These are phyloP conservation scores for Phytophthora aleatoria DNA, from an alignment of 352 stramenopile species.

Conservation along the genomic window DNA sequence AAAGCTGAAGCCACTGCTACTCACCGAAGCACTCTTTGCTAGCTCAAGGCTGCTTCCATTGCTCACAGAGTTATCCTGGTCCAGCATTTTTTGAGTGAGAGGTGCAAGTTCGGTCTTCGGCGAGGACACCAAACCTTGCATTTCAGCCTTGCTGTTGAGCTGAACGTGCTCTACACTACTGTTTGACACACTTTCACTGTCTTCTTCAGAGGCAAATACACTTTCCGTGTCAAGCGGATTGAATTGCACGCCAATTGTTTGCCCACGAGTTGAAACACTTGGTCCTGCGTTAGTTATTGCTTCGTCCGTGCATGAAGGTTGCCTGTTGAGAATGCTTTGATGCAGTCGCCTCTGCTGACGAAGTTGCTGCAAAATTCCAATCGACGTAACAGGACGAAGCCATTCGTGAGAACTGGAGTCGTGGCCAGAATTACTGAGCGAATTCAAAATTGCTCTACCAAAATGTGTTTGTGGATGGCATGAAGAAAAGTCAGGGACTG, in stretches of 20 bases:
- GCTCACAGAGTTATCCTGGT: constrained; percentile 4
- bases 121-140: not conserved
- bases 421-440: constrained; percentile 1
- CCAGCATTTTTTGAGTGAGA: constrained; percentile 15
- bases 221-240: constrained; percentile 1
- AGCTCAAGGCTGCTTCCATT: constrained; percentile 12
- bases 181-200: constrained; percentile 8
- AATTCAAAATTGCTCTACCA: constrained; percentile 12
- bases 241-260: not conserved
- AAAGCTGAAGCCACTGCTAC: constrained; percentile 19
- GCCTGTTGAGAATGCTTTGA: constrained; percentile 2
- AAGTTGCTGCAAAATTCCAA: constrained; percentile 31
- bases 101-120: constrained; percentile 3
- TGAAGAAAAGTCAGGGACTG: not conserved
- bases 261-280: not conserved
- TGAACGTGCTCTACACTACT: constrained; percentile 2
- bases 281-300: not conserved
- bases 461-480: constrained; percentile 14
- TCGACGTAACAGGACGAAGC: constrained; percentile 11
- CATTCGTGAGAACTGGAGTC: constrained; percentile 7
- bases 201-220: constrained; percentile 18
- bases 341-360: constrained; percentile 29
- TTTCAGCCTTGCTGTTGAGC: not conserved
- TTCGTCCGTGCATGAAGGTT: not conserved
- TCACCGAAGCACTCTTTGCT: constrained; percentile 18